Evolutionary conservation across 2,329 filamentous ascomycete genomes (phyloP).

Genomic region (Ophiognomonia clavigignenti-juglandacearum): DNA sequence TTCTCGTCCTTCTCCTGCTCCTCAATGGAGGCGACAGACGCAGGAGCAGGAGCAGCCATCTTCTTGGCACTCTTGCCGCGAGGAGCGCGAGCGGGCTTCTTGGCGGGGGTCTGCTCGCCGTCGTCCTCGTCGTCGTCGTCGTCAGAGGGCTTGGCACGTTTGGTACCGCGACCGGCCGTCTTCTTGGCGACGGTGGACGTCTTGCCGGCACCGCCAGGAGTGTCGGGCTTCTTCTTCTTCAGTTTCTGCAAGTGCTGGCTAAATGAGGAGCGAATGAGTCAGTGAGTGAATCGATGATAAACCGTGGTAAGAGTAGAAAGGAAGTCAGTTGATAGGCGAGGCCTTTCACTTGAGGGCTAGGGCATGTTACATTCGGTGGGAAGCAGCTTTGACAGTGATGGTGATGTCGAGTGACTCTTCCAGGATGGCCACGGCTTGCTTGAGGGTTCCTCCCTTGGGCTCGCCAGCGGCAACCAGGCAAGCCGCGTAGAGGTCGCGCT

Average conservation of each 20-base stretch:
- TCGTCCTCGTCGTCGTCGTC: slow-evolving; percentile 53
- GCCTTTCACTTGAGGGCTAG: slow-evolving; percentile 1
- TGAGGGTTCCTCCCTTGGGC: slow-evolving; percentile 20
- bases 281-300: neutral
- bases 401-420: slow-evolving; percentile 9
- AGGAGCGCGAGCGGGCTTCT: slow-evolving; percentile 14
- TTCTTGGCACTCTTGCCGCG: slow-evolving; percentile 12
- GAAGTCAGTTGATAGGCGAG: neutral
- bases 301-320: neutral
- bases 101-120: slow-evolving; percentile 10
- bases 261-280: slow-evolving; percentile 6
- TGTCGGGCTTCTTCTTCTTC: slow-evolving; percentile 22
- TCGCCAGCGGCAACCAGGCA: slow-evolving; percentile 21
- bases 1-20: no score
- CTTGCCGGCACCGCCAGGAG: neutral
- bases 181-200: neutral
- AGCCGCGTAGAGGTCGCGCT: slow-evolving; percentile 25
- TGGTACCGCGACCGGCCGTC: slow-evolving; percentile 66
- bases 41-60: neutral
- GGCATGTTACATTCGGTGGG: slow-evolving; percentile 8
- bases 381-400: slow-evolving; percentile 10
- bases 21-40: no score
- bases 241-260: slow-evolving; percentile 33
- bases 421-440: slow-evolving; percentile 20
- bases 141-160: slow-evolving; percentile 70